These are phyloP conservation scores for Lagenaria siceraria DNA, from an alignment of 306 rosid species.

Conservation along the genomic window DNA sequence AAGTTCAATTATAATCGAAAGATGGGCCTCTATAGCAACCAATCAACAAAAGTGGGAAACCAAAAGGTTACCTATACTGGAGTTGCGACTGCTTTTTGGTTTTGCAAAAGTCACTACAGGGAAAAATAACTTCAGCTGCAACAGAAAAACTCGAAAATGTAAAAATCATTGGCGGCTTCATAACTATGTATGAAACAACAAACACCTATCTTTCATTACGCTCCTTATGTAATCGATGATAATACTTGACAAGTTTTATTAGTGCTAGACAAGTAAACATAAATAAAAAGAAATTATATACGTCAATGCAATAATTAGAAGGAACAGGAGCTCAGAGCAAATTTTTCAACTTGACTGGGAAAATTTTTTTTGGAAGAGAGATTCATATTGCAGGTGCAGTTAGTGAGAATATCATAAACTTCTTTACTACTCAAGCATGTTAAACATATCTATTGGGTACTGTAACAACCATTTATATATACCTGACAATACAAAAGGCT, in stretches of 20 bases:
- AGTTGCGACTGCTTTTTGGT: conserved; percentile 92
- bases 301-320: neutral
- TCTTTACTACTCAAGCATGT: neutral
- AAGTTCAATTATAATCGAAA: neutral
- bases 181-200: neutral
- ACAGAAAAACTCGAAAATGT: conserved; percentile 5
- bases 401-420: neutral
- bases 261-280: neutral
- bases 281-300: neutral
- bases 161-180: neutral
- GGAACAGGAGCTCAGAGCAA: neutral
- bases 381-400: neutral
- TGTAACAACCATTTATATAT: conserved; percentile 16
- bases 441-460: neutral
- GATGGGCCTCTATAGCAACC: neutral
- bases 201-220: neutral
- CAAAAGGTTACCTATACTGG: conserved; percentile 61
- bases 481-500: conserved; percentile 96
- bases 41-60: conserved; percentile 4
- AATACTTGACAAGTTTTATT: neutral
- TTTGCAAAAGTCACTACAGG: conserved; percentile 81
- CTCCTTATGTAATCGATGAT: too few relatives aligned
- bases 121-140: conserved; percentile 94
- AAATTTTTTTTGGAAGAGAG: neutral
- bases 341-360: neutral